A percentile compares a stretch with the other conserved stretches of the same genome.
Evolutionary conservation across 768 basidiomycete genomes (phyloP).

Genomic region (Suillus luteus): DNA sequence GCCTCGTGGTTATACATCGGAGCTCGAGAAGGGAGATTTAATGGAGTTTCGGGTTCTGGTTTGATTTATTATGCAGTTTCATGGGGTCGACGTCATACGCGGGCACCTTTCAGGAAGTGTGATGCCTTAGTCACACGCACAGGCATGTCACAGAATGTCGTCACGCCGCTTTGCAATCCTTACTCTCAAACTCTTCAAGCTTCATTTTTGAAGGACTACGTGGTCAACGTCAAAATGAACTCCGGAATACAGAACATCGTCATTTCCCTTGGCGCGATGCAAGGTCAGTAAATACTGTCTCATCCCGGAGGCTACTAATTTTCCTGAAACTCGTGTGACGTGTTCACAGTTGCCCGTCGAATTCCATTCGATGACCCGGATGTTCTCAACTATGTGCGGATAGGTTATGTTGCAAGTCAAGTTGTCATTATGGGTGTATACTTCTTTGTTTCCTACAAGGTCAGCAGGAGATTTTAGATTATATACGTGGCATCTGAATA

Average conservation of each 20-base stretch:
- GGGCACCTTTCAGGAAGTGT: slow-evolving; percentile 20
- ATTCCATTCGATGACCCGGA: slow-evolving; percentile 90
- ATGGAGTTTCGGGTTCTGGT: not conserved
- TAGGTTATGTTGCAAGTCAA: slow-evolving; percentile 81
- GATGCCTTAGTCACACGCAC: slow-evolving; percentile 26
- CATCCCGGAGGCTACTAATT: not conserved
- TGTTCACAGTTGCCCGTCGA: slow-evolving; percentile 75
- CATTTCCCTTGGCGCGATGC: slow-evolving; percentile 93
- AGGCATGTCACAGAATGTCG: slow-evolving; percentile 17
- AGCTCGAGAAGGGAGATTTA: not conserved
- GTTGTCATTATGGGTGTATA: slow-evolving; percentile 70
- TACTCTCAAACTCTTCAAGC: slow-evolving; percentile 7
- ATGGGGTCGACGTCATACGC: slow-evolving; percentile 9
- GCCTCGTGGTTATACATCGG: slow-evolving; percentile 44
- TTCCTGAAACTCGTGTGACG: slow-evolving; percentile 4
- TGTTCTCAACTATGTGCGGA: slow-evolving; percentile 78
- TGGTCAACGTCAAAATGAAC: slow-evolving; percentile 54
- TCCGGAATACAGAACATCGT: slow-evolving; percentile 78
- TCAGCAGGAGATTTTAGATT: slow-evolving; percentile 28
- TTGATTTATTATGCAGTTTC: not conserved
- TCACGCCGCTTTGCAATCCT: slow-evolving; percentile 11
- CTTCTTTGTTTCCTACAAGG: slow-evolving; percentile 77
- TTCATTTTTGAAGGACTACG: slow-evolving; percentile 18
- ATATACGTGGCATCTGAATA: not conserved
- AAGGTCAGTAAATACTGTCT: slow-evolving; percentile 47